Conservation (phyloP, 2,329 filamentous ascomycete genomes). For the Aureobasidium sp. region DNA sequence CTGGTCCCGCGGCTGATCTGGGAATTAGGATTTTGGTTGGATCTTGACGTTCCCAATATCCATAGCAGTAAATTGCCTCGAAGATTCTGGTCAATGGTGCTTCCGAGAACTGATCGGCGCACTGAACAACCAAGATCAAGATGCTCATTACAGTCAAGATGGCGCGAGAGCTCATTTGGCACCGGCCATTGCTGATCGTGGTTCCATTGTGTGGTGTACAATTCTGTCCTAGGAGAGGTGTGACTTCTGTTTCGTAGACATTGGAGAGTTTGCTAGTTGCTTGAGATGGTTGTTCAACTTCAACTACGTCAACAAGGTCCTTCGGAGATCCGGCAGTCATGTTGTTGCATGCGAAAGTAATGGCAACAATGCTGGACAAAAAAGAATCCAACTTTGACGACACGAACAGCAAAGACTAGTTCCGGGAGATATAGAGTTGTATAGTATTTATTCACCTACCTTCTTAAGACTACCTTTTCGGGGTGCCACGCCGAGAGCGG, state of each 20-base stretch:
- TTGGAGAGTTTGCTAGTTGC: background rate
- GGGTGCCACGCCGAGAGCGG: background rate
- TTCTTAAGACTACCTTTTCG: background rate
- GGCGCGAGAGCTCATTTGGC: background rate
- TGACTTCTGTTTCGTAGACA: background rate
- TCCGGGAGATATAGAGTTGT: background rate
- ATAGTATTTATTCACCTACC: slow-evolving; percentile 4
- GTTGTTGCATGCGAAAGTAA: background rate
- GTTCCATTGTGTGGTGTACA: background rate
- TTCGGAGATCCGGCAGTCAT: background rate
- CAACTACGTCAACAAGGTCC: background rate
- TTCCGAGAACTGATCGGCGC: slow-evolving; percentile 33
- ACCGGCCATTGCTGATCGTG: background rate
- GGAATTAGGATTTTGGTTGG: slow-evolving; percentile 25
- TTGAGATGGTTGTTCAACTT: background rate
- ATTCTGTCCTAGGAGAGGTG: background rate
- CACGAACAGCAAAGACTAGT: background rate
- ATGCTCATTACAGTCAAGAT: slow-evolving; percentile 27
- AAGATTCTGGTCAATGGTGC: slow-evolving; percentile 45
- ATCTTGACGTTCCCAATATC: slow-evolving; percentile 38
- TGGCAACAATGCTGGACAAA: background rate
- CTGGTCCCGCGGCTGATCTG: slow-evolving; percentile 23
- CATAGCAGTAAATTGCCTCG: slow-evolving; percentile 49
- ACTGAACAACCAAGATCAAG: slow-evolving; percentile 39
- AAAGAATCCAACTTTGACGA: background rate